Evolutionary conservation across 73 alveolate genomes (phyloP), one percentile per base, ranked within the genome.

Genomic region (Blepharisma japonicum): DNA sequence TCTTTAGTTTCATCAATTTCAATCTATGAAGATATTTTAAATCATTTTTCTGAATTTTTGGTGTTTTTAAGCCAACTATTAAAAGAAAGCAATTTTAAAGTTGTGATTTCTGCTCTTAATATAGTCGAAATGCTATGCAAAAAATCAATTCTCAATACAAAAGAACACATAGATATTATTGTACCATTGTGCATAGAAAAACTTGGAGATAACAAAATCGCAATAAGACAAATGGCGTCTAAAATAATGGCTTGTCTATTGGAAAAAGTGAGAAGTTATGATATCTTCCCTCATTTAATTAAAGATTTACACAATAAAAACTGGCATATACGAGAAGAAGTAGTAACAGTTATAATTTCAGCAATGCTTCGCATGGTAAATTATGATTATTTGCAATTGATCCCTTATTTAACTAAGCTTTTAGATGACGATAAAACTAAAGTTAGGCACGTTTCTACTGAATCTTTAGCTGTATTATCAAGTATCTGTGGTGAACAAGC

Each of bases 201-300:
- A 5, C 42, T 45, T n/a, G 80, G 80, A 39, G 80, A 70, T 45
- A 70, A 47, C 61, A 70, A 70, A 70, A 70, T 70, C n/a, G 23
- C 80, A 7, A 70, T 70, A 14, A 70, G 80, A 70, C 11, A 18
- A 45, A n/a, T n/a, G 56, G 46, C 55, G 4, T 70, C n/a, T 45
- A 23, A 45, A 47, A 25, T 70, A 45, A 9, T 70, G 21, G 27
- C 11, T 14, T 11, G 66, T 9, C 4, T 70, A 38, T n/a, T 47
- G 20, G 18, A n/a, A 47, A 45, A 18, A 25, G 14, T 70, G 14
- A 47, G 66, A 4, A 48, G 55, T 2, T 7, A 1, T 39, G 42
- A 14, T 18, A 4, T 70, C 2, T 14, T 38, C 2, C 14, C 70
- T n/a, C 14, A 25, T 25, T 45, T 70, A 25, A 45, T 11, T 5